Evolutionary conservation across 176 grass and related monocot species (phyloP).

Genomic region (Lolium rigidum): DNA sequence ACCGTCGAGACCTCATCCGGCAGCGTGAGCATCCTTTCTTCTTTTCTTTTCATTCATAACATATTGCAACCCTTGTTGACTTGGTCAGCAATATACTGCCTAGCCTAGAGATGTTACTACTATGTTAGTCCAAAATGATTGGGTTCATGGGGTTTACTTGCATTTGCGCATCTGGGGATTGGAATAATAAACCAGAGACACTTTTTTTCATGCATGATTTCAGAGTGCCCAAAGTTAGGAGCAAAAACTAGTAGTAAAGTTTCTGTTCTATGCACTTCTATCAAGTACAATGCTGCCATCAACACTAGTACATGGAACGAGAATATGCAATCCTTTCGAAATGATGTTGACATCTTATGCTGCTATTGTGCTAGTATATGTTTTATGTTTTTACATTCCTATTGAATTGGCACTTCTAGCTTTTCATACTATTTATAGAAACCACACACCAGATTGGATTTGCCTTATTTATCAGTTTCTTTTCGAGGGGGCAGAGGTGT

Average conservation of each 20-base stretch:
- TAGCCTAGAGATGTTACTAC: neutral
- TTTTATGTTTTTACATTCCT: neutral
- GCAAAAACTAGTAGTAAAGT: neutral
- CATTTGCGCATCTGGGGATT: slow-evolving; percentile 12
- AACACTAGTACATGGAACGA: neutral
- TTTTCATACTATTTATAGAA: slow-evolving; percentile 2
- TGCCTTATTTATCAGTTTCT: neutral
- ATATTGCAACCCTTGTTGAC: slow-evolving; percentile 5
- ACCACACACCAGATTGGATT: neutral
- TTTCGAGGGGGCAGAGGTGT: neutral
- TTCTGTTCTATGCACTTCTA: slow-evolving; percentile 1
- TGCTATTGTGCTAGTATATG: slow-evolving; percentile 16
- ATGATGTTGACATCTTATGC: slow-evolving; percentile 1
- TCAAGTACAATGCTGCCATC: neutral
- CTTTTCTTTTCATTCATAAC: neutral
- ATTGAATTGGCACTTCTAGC: neutral
- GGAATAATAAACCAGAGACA: neutral
- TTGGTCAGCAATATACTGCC: neutral
- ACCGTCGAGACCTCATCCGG: slow-evolving; percentile 77
- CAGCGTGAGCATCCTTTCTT: slow-evolving; percentile 56
- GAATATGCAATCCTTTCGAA: neutral
- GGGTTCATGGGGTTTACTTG: neutral
- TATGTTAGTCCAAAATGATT: neutral
- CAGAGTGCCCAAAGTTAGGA: neutral
- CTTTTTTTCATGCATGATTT: slow-evolving; percentile 22